Conservation (phyloP, 345 rosid genomes). For the Corymbia maculata region DNA sequence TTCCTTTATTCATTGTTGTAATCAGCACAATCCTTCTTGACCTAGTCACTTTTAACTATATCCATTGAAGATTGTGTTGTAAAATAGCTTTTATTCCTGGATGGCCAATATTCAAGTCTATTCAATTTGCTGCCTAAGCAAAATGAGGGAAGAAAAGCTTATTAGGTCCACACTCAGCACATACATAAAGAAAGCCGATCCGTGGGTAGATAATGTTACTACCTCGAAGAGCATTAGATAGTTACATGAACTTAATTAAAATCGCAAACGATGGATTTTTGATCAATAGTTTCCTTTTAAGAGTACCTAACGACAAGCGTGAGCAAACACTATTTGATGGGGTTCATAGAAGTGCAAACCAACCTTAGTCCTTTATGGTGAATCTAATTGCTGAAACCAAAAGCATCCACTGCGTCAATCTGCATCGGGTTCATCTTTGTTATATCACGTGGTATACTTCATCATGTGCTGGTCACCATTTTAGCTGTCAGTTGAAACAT, state of each 20-base stretch:
- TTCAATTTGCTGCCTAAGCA: neutral
- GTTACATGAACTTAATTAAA: neutral
- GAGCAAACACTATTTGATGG: neutral
- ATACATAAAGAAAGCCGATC: neutral
- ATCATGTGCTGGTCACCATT: neutral
- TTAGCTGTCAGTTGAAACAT: neutral
- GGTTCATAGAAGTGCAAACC: neutral
- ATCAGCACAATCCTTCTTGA: neutral
- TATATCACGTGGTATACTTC: neutral
- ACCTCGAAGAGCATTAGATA: neutral
- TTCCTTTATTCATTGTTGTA: neutral
- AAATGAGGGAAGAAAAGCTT: neutral
- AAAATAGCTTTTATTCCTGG: neutral
- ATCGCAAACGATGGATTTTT: neutral
- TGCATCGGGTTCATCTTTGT: neutral
- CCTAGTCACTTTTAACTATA: neutral
- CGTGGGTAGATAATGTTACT: neutral
- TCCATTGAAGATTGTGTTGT: neutral
- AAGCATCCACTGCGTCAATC: neutral
- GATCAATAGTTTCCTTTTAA: neutral
- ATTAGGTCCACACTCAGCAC: neutral
- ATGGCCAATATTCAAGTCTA: neutral
- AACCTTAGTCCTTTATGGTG: neutral
- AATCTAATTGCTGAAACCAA: neutral
- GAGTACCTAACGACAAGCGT: neutral